Base-by-base conservation (phyloP, 306 rosid species). In the Casuarina cunninghamiana region DNA sequence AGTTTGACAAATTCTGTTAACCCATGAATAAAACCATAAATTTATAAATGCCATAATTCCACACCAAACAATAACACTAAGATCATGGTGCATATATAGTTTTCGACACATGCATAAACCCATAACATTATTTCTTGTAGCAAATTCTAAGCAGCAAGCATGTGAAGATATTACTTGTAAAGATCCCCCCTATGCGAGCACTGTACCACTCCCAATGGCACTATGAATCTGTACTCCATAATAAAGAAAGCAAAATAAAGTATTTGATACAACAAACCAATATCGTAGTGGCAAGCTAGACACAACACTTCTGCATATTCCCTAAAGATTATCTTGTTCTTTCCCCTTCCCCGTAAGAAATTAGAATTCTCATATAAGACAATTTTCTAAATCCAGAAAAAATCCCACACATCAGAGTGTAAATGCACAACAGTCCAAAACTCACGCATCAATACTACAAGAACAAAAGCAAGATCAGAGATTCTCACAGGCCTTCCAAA, bases 401-500 rank as follows among this genome's bases (percentile, higher is more conserved):
- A 61, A 32, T 61, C 32, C 68, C 42, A 61, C 2, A 61, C 5
- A 60, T 60, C 67, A 35, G 43, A 7, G 58, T 65, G 53, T 42
- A 5, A 55, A 75, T 35, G 54, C 57, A 19, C 79, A 35, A 55
- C 46, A 44, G 50, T 68, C 44, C 1, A 8, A 42, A 48, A 68
- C 32, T 17, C 43, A 66, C 69, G 73, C 50, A 71, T 46, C 41
- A 17, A 75, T 70, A 74, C 79, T 50, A 51, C 57, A 70, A 70
- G 11, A 66, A 12, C 35, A 58, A 45, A 66, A 70, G 68, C 32
- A 72, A 12, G 65, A 45, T 41, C 61, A 77, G 61, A 79, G 71
- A 77, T 50, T 86, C 35, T 70, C 53, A 79, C 83, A 76, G 76
- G 90, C 98, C 98, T 90, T 92, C 91, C 68, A 94, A 90, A 83